A percentile compares a stretch with the other conserved stretches of the same genome.
phyloP scores from a whole-genome alignment of 306 rosid genomes.

The Quercus mongolica region DNA sequence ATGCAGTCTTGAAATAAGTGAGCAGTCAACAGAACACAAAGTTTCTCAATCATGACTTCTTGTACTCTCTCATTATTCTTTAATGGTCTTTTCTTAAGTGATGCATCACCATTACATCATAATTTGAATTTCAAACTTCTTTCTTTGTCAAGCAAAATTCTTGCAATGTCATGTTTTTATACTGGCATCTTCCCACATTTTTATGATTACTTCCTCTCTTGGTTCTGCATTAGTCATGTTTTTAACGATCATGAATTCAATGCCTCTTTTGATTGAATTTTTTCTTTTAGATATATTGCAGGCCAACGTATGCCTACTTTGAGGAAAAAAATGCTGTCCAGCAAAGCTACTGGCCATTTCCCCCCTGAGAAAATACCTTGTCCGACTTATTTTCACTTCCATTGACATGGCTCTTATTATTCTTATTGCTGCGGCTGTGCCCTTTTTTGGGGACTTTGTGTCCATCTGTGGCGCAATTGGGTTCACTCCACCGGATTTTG shows the following conservation, averaged over 20 bases:
- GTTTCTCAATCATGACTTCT: no score
- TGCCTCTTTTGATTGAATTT: slow-evolving; percentile 8
- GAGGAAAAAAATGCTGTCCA: slow-evolving; percentile 44
- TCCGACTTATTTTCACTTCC: slow-evolving; percentile 39
- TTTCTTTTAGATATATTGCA: slow-evolving; percentile 60
- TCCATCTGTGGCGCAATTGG: slow-evolving; percentile 74
- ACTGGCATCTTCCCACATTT: no score
- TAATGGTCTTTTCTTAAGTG: no score
- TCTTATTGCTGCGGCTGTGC: slow-evolving; percentile 62
- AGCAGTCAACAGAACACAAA: no score
- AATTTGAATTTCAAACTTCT: no score
- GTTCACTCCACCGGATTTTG: slow-evolving; percentile 68
- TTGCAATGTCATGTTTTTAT: no score
- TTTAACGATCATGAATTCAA: neutral
- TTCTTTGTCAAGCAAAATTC: no score
- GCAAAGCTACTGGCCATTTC: slow-evolving; percentile 19
- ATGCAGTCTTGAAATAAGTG: no score
- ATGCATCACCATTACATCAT: no score
- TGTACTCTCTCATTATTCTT: no score
- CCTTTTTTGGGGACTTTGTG: slow-evolving; percentile 71
- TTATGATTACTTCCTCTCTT: no score
- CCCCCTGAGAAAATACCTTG: slow-evolving; percentile 19
- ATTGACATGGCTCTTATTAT: slow-evolving; percentile 47
- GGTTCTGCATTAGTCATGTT: no score
- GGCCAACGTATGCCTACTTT: slow-evolving; percentile 72